Evolutionary conservation across 352 stramenopile species (phyloP).

Genomic region (Phytopythium ostracodes): DNA sequence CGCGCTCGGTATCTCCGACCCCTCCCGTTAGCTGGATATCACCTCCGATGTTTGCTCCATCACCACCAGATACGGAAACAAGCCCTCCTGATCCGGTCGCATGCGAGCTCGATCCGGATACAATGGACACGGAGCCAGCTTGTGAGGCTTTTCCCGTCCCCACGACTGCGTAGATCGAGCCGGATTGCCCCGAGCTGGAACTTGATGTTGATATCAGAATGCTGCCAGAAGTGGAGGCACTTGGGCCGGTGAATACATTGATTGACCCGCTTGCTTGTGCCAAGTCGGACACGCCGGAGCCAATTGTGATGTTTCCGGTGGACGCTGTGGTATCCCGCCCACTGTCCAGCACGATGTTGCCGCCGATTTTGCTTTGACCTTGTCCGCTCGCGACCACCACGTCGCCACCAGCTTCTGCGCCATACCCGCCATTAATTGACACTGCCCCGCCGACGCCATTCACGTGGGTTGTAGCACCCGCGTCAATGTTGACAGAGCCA

Average conservation of each 20-base stretch:
- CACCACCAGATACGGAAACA: background rate
- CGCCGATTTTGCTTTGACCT: slow-evolving; percentile 1
- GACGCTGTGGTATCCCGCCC: background rate
- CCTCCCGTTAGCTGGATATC: background rate
- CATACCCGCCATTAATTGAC: background rate
- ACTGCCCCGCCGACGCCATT: slow-evolving; percentile 9
- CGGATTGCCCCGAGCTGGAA: background rate
- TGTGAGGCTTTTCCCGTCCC: background rate
- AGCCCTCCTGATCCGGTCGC: background rate
- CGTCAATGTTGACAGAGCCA: slow-evolving; percentile 3
- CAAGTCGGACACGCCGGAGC: background rate
- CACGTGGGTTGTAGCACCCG: background rate
- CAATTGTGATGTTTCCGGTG: slow-evolving; percentile 7
- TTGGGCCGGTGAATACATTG: slow-evolving; percentile 8
- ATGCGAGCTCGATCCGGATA: background rate
- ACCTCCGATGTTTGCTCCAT: background rate
- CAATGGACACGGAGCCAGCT: background rate
- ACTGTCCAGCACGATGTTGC: slow-evolving; percentile 9
- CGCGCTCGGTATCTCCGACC: background rate
- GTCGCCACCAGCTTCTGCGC: slow-evolving; percentile 28
- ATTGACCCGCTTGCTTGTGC: slow-evolving; percentile 4
- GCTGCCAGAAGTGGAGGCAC: background rate
- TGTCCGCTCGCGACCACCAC: slow-evolving; percentile 13
- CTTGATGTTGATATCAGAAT: background rate
- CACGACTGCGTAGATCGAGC: background rate